Evolutionary conservation across 805 yeast genomes (phyloP).

Genomic region (Schwanniomyces polymorphus): DNA sequence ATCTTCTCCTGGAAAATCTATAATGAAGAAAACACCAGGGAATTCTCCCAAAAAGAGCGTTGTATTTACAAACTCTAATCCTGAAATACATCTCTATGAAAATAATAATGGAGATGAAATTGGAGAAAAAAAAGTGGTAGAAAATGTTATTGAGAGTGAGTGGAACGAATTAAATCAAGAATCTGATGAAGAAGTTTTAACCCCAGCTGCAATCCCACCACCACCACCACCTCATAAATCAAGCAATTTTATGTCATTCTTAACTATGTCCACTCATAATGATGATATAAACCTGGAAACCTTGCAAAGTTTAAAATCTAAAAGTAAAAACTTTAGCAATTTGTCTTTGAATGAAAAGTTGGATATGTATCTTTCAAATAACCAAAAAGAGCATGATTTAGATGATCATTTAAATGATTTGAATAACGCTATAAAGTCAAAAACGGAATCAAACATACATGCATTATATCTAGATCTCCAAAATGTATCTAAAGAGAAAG

Average conservation of each 20-base stretch:
- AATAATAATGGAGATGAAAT: constrained; percentile 2
- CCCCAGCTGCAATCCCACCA: constrained; percentile 20
- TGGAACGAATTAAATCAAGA: constrained; percentile 17
- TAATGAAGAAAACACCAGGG: constrained; percentile 25
- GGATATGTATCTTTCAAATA: constrained; percentile 37
- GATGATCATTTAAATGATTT: constrained; percentile 37
- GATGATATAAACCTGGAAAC: constrained; percentile 14
- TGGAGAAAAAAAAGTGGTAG: constrained; percentile 2
- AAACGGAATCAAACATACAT: constrained; percentile 34
- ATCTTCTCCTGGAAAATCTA: constrained; percentile 38
- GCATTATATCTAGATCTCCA: constrained; percentile 30
- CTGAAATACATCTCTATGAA: constrained; percentile 33
- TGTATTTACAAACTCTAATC: constrained; percentile 28
- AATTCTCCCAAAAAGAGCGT: constrained; percentile 36
- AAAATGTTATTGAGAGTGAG: constrained; percentile 13
- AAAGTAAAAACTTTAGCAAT: constrained; percentile 26
- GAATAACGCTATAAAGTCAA: constrained; percentile 20
- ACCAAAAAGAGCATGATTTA: constrained; percentile 13
- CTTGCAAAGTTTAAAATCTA: constrained; percentile 16
- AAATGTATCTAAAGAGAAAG: constrained; percentile 10
- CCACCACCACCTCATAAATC: constrained; percentile 27
- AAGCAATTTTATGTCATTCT: constrained; percentile 7
- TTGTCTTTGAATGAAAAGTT: constrained; percentile 45
- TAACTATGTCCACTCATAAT: constrained; percentile 7
- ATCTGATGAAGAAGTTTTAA: constrained; percentile 4